A percentile compares a stretch with the other conserved stretches of the same genome.
These are phyloP conservation scores for Boletus tomentosulus DNA, from an alignment of 768 basidiomycete genomes.

Conservation along the genomic window DNA sequence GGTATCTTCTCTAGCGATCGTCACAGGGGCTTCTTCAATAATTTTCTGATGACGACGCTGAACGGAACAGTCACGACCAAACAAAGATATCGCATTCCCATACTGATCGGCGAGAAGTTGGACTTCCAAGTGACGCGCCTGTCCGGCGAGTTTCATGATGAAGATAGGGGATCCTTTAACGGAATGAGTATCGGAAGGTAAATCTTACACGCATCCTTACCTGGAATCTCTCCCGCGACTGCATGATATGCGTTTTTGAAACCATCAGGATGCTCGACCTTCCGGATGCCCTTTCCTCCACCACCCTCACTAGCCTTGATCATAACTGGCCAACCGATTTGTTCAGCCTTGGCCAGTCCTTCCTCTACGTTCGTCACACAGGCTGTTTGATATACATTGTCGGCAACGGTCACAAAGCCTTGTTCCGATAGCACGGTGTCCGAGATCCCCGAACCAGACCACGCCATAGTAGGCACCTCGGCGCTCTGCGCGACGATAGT, in stretches of 20 bases:
- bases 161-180: conserved; percentile 89
- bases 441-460: conserved; percentile 94
- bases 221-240: conserved; percentile 94
- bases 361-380: conserved; percentile 88
- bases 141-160: conserved; percentile 99
- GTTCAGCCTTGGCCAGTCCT: conserved; percentile 75
- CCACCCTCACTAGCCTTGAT: conserved; percentile 99
- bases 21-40: conserved; percentile 98
- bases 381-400: conserved; percentile 81
- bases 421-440: conserved; percentile 79
- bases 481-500: conserved; percentile 99
- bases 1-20: conserved; percentile 86
- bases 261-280: conserved; percentile 78
- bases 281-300: conserved; percentile 98
- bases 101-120: conserved; percentile 99
- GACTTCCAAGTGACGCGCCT: conserved; percentile 96
- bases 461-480: conserved; percentile 95
- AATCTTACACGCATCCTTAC: conserved; percentile 39
- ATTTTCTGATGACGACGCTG: conserved; percentile 99
- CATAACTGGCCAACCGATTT: conserved; percentile 97
- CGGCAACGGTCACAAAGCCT: conserved; percentile 93
- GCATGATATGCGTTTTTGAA: conserved; percentile 96
- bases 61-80: conserved; percentile 98
- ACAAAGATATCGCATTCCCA: conserved; percentile 97
- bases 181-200: conserved; percentile 3